Conservation (phyloP, 805 yeast genomes). For the Suhomyces prunicola region DNA sequence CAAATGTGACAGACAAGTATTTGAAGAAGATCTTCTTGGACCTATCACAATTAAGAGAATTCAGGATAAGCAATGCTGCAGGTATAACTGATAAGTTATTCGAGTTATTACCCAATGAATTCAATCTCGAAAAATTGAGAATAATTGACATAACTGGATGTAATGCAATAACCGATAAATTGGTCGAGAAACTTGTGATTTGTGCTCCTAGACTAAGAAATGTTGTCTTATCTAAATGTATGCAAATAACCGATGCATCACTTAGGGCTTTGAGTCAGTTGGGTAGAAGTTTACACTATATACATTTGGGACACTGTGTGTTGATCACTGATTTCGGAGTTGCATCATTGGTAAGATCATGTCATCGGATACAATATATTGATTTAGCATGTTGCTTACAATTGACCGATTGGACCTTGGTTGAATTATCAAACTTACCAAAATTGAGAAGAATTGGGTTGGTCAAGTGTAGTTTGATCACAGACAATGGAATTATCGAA, state of each 20-base stretch:
- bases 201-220: conserved; percentile 85
- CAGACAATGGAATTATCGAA: conserved; percentile 76
- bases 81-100: conserved; percentile 69
- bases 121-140: conserved; percentile 62
- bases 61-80: conserved; percentile 71
- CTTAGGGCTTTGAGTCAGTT: conserved; percentile 66
- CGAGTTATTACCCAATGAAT: conserved; percentile 45
- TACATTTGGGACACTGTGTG: conserved; percentile 92
- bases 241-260: conserved; percentile 79
- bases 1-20: conserved; percentile 64
- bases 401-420: conserved; percentile 77
- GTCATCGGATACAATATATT: conserved; percentile 85
- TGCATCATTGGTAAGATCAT: conserved; percentile 63
- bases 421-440: conserved; percentile 72
- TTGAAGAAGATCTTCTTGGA: conserved; percentile 55
- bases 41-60: conserved; percentile 75
- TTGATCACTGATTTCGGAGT: conserved; percentile 90
- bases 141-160: conserved; percentile 85
- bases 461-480: conserved; percentile 84
- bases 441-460: conserved; percentile 86
- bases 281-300: conserved; percentile 78
- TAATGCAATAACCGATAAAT: conserved; percentile 71
- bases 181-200: conserved; percentile 66
- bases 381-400: conserved; percentile 94
- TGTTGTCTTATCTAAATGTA: conserved; percentile 85